Percentiles rank a stretch among this genome's conserved stretches.
phyloP scores from a whole-genome alignment of 1,284 basidiomycete genomes.

The Hemileia vastatrix region DNA sequence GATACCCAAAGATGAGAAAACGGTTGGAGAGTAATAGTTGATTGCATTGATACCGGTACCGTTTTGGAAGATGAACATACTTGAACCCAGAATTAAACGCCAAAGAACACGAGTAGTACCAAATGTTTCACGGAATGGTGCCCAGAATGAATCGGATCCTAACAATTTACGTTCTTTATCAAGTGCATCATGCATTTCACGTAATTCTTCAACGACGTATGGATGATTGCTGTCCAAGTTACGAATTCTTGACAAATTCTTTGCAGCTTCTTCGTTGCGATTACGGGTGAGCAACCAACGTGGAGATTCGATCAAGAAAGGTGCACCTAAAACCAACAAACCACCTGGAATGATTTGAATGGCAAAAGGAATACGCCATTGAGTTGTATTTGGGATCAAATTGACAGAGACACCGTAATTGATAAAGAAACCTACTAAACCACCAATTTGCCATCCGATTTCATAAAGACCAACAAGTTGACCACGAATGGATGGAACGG shows the following conservation, averaged over 20 bases:
- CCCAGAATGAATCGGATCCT: constrained; percentile 1
- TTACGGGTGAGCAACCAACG: constrained; percentile 56
- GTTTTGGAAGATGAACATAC: constrained; percentile 24
- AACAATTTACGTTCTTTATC: neutral
- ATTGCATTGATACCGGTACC: constrained; percentile 34
- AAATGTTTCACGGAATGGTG: constrained; percentile 20
- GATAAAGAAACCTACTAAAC: constrained; percentile 50
- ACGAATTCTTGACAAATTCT: constrained; percentile 27
- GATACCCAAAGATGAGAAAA: constrained; percentile 56
- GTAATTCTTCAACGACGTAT: constrained; percentile 27
- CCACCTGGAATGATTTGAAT: constrained; percentile 53
- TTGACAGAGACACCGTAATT: constrained; percentile 49
- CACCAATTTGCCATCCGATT: constrained; percentile 42
- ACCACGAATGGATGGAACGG: constrained; percentile 35
- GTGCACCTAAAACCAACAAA: constrained; percentile 47
- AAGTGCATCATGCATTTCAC: constrained; percentile 3
- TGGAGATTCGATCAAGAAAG: constrained; percentile 54
- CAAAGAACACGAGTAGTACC: constrained; percentile 1
- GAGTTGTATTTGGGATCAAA: constrained; percentile 42
- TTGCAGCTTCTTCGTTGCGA: constrained; percentile 26
- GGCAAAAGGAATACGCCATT: constrained; percentile 52
- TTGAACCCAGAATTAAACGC: constrained; percentile 14
- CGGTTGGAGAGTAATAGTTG: constrained; percentile 61
- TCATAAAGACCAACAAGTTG: constrained; percentile 41
- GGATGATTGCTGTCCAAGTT: constrained; percentile 26